phyloP scores from a whole-genome alignment of 1,139 yeast genomes.

The Yamadazyma dendronema region DNA sequence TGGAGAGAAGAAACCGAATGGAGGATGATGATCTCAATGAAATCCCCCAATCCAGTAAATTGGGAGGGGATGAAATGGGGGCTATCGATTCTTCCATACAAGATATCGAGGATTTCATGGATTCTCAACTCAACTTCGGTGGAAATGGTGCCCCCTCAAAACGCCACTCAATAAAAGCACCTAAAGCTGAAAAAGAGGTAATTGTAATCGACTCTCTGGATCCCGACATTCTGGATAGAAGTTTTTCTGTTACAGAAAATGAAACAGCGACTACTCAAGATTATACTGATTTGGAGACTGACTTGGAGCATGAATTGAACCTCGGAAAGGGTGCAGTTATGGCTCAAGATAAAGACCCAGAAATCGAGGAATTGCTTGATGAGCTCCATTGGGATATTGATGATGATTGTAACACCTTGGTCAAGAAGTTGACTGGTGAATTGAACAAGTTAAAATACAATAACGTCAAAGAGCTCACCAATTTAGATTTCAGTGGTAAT shows the following conservation, averaged over 20 bases:
- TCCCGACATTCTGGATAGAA: constrained; percentile 14
- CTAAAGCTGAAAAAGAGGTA: constrained; percentile 6
- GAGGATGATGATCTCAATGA: constrained; percentile 11
- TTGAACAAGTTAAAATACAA: constrained; percentile 36
- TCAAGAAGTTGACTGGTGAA: constrained; percentile 56
- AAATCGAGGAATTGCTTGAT: constrained; percentile 66
- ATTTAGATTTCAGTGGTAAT: constrained; percentile 40
- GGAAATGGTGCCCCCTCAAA: constrained; percentile 1
- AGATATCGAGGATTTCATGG: constrained; percentile 44
- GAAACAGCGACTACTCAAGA: constrained; percentile 12
- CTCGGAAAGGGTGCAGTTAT: constrained; percentile 15
- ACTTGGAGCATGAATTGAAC: constrained; percentile 23
- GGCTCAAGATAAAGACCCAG: constrained; percentile 40
- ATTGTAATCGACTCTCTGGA: constrained; percentile 15
- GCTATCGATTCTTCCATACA: constrained; percentile 35
- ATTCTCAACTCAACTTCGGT: constrained; percentile 29
- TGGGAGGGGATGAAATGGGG: not conserved
- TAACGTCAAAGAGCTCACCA: constrained; percentile 37
- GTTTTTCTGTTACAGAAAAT: constrained; percentile 15
- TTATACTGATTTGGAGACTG: constrained; percentile 12
- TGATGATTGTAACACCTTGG: constrained; percentile 59
- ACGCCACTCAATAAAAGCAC: not conserved
- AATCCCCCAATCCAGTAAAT: constrained; percentile 8
- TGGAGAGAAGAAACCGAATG: too few relatives aligned
- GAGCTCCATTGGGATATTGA: constrained; percentile 71